Conservation (phyloP, 495 filamentous ascomycete species). For the Neurospora sp. region DNA sequence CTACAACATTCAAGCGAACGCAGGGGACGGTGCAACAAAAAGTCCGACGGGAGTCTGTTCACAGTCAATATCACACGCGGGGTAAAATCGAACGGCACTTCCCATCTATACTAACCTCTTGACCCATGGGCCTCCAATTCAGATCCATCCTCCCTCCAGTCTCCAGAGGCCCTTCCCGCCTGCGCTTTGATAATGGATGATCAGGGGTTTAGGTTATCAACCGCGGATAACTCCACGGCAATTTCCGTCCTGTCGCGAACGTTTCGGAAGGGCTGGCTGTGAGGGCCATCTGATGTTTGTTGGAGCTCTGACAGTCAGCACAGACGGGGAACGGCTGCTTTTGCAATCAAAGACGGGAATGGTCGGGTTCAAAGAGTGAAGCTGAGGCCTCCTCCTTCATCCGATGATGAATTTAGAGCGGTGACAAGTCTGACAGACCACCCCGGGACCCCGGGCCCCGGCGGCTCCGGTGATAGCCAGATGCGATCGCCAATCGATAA, state of each 20-base stretch:
- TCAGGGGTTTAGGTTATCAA: not conserved
- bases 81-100: not conserved
- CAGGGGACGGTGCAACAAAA: not conserved
- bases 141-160: not conserved
- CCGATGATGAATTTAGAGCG: not conserved
- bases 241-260: not conserved
- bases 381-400: not conserved
- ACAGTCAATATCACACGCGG: not conserved
- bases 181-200: not conserved
- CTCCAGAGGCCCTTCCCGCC: not conserved
- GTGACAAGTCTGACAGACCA: not conserved
- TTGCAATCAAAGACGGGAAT: not conserved
- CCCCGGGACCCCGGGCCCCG: not conserved
- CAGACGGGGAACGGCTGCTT: not conserved
- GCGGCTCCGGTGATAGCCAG: not conserved
- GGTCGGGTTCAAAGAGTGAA: not conserved
- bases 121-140: not conserved
- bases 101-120: not conserved
- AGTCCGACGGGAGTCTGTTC: not conserved
- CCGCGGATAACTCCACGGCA: not conserved
- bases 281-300: not conserved
- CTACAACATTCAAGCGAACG: not conserved
- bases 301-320: not conserved
- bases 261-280: not conserved
- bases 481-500: not conserved